Base-by-base conservation (phyloP, 1,284 basidiomycete genomes). In the Cryptococcus floricola region DNA sequence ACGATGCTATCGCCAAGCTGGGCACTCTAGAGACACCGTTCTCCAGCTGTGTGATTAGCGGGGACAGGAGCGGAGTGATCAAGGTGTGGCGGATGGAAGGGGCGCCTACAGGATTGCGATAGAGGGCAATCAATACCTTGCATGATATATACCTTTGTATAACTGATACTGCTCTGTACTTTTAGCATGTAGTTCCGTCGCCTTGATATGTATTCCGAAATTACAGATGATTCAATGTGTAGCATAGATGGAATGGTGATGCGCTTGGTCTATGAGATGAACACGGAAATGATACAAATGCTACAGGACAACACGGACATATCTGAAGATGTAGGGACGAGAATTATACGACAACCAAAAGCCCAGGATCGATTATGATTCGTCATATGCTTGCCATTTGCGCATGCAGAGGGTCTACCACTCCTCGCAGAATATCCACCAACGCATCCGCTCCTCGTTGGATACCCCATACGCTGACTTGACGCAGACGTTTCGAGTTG, bases 401-500 rank as follows among this genome's bases (percentile, higher is more conserved):
- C n/a, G 62, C 68, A 57, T 77, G 70, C 6, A 73, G 63, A 8
- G 76, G 76, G 62, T 77, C 74, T 47, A 86, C 80, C 27, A 84
- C 80, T 41, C 80, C 81, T 58, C 82, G 77, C 27, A 89, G 71
- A 3, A 86, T 80, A 39, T 81, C 78, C 39, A 89, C 77, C 39
- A 88, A 79, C 16, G 82, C 83, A 52, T 82, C 83, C 1, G 86
- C 84, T 5, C 87, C 87, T 78, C 86, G 83, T 70, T 88, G 87
- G 45, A 89, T 77, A 57, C 84, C 86, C 89, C 89, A 91, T 14
- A 90, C 78, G 56, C 89, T 86, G 61, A 97, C 91, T 7, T 87
- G 88, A 73, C 86, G 87, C 65, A 95, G 83, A 14, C 92, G 84
- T 56, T 87, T 84, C 68, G 91, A 88, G 81, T 94, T 88, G 64